Conservation (phyloP, 2,329 filamentous ascomycete genomes). For the Colletotrichum shisoi region DNA sequence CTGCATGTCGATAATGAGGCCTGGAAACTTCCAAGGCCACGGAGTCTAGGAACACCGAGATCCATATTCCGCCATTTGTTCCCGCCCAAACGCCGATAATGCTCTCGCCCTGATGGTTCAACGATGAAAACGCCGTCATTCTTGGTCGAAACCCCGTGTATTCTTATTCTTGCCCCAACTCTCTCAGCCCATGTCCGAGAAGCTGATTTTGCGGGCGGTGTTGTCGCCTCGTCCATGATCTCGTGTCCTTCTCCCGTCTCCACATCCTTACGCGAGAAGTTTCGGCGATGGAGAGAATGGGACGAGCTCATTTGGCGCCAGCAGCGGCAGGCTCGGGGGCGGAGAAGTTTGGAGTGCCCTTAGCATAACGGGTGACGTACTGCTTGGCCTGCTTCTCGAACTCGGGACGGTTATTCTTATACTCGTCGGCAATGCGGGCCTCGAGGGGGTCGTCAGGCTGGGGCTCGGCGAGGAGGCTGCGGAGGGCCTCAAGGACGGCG, state of each 20-base stretch:
- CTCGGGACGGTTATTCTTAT: constrained; percentile 68
- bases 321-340: constrained; percentile 40
- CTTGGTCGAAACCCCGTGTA: not conserved
- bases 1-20: not conserved
- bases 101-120: constrained; percentile 2
- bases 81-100: constrained; percentile 13
- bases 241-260: not conserved
- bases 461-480: constrained; percentile 78
- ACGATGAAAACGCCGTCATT: constrained; percentile 10
- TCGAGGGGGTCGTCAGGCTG: constrained; percentile 92
- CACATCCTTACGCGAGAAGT: not conserved
- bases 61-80: not conserved
- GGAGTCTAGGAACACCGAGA: too few relatives aligned
- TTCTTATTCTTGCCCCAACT: too few relatives aligned
- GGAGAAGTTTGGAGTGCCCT: constrained; percentile 50
- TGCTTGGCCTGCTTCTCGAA: constrained; percentile 78
- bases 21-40: not conserved
- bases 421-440: constrained; percentile 85
- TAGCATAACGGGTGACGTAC: constrained; percentile 80
- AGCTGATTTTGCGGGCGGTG: not conserved
- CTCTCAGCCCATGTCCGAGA: not conserved
- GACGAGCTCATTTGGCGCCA: constrained; percentile 3
- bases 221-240: not conserved
- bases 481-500: constrained; percentile 78
- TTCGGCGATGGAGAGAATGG: not conserved